Percentiles rank a stretch among this genome's conserved stretches.
These are phyloP conservation scores for Magnaporthiopsis rhizophila DNA, from an alignment of 2,329 filamentous ascomycete genomes.

Conservation along the genomic window DNA sequence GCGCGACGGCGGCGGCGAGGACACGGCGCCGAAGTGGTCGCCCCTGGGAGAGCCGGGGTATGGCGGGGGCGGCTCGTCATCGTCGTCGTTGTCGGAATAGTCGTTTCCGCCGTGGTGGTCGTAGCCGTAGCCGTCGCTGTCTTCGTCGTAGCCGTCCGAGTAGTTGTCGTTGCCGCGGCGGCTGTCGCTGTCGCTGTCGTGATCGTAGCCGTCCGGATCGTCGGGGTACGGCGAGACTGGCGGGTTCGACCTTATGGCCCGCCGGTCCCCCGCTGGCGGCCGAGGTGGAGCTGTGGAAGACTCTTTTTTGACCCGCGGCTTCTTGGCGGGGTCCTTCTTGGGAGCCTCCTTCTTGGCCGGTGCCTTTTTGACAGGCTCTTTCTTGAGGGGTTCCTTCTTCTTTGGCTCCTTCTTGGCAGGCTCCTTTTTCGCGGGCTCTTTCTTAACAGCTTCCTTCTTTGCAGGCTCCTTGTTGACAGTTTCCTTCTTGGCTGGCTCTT, in stretches of 20 bases:
- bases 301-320: too few species aligned
- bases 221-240: background rate
- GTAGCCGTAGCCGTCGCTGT: background rate
- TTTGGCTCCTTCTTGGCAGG: background rate
- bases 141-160: background rate
- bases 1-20: background rate
- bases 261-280: background rate
- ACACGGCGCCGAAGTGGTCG: background rate
- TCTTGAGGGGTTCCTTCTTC: background rate
- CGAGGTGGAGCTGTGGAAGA: background rate
- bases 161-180: background rate
- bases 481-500: background rate
- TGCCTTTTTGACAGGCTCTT: background rate
- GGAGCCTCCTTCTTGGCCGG: background rate
- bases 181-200: background rate
- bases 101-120: background rate
- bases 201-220: background rate
- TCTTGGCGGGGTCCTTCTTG: too few species aligned
- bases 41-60: conserved; percentile 5
- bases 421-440: background rate
- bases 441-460: background rate
- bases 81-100: background rate
- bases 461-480: background rate
- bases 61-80: conserved; percentile 4
- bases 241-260: background rate